Base-by-base conservation (phyloP, 495 filamentous ascomycete species). In the Pseudevernia furfuracea region DNA sequence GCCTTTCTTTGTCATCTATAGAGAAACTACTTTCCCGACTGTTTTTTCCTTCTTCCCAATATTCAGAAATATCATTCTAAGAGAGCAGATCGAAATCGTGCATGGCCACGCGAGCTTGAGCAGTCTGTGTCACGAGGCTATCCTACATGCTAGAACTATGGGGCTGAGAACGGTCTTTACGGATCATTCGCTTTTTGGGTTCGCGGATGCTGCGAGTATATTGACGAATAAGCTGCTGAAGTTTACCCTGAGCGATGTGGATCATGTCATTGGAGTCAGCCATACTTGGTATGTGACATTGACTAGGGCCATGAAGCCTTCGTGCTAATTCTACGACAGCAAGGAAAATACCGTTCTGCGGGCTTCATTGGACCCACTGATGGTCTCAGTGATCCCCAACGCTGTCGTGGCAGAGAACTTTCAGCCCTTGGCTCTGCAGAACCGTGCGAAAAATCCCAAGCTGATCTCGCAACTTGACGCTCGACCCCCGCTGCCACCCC, bases 41-140 rank as follows among this genome's bases (percentile, higher is more conserved):
- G 92, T 98, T 68, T 97, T 97, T 77, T 96, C 92, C 14, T 97
- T 96, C 78, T 97, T 98, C 66, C 94, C 94, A 21, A 86, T 96
- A 17, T 96, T 98, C 69, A 88, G 94, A 46, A 96, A 97, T 68
- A 97, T 98, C 70, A 81, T 96, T 34, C 85, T 98, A 64, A 86
- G 94, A 38, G 94, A 98, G 74, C 81, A 87, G 60, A 97, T 98
- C 67, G 87, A 97, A 69, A 98, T 97, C 67, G 94, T 98, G 1
- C 94, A 98, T 76, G 95, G 95, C 37, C 94, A 98, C 77, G 92
- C 84, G 28, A 94, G 89, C 72, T 76, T 98, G 64, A 96, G 91
- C 67, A 96, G 84, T 71, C 81, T 98, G 57, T 96, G 94, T 70
- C 90, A 92, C 69, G 94, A 98, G 76, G 92, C 90, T 28, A 96